Evolutionary conservation across 768 basidiomycete species (phyloP).

Genomic region (Kwoniella sp.): DNA sequence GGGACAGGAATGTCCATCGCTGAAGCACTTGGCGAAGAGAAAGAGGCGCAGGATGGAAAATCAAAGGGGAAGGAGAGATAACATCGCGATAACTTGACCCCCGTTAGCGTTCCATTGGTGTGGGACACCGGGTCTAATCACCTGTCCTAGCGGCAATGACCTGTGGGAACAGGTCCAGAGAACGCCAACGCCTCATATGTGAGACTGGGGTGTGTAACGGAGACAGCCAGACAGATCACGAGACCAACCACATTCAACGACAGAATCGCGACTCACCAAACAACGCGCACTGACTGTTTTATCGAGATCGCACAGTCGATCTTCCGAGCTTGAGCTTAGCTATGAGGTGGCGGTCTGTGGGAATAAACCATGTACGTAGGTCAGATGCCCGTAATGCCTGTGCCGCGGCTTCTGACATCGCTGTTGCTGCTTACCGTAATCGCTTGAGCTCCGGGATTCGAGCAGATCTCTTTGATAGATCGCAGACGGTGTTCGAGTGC

Average conservation of each 20-base stretch:
- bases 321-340: background rate
- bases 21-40: background rate
- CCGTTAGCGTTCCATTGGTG: background rate
- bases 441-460: background rate
- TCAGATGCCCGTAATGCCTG: background rate
- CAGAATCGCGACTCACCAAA: background rate
- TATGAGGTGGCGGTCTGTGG: background rate
- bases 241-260: background rate
- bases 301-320: background rate
- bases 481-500: background rate
- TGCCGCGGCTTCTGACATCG: background rate
- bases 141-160: background rate
- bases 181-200: background rate
- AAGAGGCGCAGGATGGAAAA: background rate
- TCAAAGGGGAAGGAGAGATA: background rate
- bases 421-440: background rate
- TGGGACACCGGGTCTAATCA: background rate
- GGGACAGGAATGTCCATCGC: background rate
- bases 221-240: background rate
- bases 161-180: background rate
- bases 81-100: background rate
- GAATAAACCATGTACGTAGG: background rate
- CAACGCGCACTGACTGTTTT: background rate
- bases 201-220: conserved; percentile 3
- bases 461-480: background rate